A percentile compares a stretch with the other conserved stretches of the same genome.
Evolutionary conservation across 768 basidiomycete genomes (phyloP).

Genomic region (Kwoniella dendrophila): DNA sequence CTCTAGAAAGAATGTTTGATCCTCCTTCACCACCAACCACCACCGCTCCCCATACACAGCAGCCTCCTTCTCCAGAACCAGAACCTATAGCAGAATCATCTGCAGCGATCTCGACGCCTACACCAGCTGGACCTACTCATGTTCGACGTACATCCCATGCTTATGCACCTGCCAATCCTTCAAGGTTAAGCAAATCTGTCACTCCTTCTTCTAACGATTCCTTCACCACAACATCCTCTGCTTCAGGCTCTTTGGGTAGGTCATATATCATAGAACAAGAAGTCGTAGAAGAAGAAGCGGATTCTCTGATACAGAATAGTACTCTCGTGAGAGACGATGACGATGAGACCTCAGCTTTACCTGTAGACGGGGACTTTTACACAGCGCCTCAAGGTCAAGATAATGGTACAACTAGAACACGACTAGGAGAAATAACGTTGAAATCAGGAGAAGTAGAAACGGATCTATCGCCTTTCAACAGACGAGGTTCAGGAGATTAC

Average conservation of each 20-base stretch:
- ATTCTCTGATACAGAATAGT: slow-evolving; percentile 12
- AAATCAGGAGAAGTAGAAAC: slow-evolving; percentile 31
- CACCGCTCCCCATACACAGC: slow-evolving; percentile 41
- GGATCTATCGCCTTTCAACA: slow-evolving; percentile 43
- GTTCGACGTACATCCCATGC: slow-evolving; percentile 42
- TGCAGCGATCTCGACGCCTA: slow-evolving; percentile 17
- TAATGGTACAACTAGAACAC: slow-evolving; percentile 2
- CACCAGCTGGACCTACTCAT: slow-evolving; percentile 5
- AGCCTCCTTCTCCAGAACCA: not conserved
- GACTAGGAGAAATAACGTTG: slow-evolving; percentile 21
- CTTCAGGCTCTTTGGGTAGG: not conserved
- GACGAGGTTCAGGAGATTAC: slow-evolving; percentile 24
- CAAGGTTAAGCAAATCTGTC: slow-evolving; percentile 50
- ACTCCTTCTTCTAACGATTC: slow-evolving; percentile 42
- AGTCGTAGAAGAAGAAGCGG: slow-evolving; percentile 14
- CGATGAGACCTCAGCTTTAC: not conserved
- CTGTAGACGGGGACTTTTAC: slow-evolving; percentile 9
- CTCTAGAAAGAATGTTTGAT: slow-evolving; percentile 67
- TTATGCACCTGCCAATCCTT: slow-evolving; percentile 51
- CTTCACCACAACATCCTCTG: slow-evolving; percentile 14
- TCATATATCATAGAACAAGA: slow-evolving; percentile 12
- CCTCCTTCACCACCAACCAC: slow-evolving; percentile 76
- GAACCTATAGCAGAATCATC: slow-evolving; percentile 22
- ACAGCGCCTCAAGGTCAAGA: slow-evolving; percentile 14
- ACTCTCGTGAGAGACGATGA: slow-evolving; percentile 12